Evolutionary conservation across 345 rosid species (phyloP), one percentile per base, ranked within the genome.

Genomic region (Cochlearia excelsa): DNA sequence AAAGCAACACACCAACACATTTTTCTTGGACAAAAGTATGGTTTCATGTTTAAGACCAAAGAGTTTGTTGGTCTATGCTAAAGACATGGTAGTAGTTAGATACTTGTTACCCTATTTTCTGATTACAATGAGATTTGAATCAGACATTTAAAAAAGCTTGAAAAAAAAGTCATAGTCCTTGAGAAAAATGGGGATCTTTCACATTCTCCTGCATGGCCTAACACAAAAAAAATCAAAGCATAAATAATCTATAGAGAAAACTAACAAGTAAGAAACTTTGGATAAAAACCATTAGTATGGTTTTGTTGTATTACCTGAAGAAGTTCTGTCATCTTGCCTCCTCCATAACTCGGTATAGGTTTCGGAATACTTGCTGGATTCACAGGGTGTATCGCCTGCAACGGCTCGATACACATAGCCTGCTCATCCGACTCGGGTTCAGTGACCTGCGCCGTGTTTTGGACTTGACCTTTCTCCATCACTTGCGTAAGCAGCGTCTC

Each of bases 161-260:
- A 2, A 33, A 33, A 26, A 44, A 30, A 30, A 2, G 43, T 65
- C 66, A 65, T 7, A 59, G 57, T 49, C 75, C 61, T 68, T 55
- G 66, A 46, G 74, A 37, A 40, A 61, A 72, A 57, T 69, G 81
- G 66, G 69, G 65, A 62, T 82, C 85, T 48, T 65, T 68, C 71
- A 80, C 85, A 70, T 82, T 88, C 69, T 81, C 96, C 89, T 84
- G 98, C 82, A 91, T 81, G 68, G 88, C 90, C 98, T 91, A 57
- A 59, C 23, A 45, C 66, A 16, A 16, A 16, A 16, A 16, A 65
- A 63, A 46, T 40, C 39, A 71, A 51, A 16, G 23, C 23, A 59
- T 57, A 65, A 37, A 28, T 6, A 64, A 52, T 26, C 52, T 40
- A 27, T 37, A 2, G 0, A 51, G 23, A 46, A 1, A 16, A 57